Conservation (phyloP, 257 asterid species). For the Ilex asprella region DNA sequence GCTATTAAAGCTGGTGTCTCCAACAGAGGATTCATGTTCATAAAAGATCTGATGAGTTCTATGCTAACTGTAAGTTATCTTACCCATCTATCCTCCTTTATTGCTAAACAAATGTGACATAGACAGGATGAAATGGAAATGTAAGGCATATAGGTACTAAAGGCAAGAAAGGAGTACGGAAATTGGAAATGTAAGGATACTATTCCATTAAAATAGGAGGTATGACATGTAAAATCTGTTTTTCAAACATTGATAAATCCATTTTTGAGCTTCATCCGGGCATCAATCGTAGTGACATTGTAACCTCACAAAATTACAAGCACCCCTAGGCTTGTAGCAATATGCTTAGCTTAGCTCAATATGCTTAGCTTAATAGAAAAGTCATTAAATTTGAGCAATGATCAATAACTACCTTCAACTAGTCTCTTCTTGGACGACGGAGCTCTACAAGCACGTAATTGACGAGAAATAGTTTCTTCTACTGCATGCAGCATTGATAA, state of each 20-base stretch:
- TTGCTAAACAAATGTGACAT: too few species aligned
- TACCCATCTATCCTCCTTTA: too few species aligned
- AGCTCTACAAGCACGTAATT: conserved; percentile 87
- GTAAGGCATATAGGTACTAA: too few species aligned
- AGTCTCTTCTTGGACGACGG: conserved; percentile 48
- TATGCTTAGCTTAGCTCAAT: too few species aligned
- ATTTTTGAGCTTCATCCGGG: background rate
- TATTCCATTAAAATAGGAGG: background rate
- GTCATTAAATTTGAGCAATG: conserved; percentile 4
- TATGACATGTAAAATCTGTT: background rate
- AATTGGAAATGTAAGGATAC: too few species aligned
- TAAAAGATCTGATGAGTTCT: too few species aligned
- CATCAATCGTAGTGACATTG: background rate
- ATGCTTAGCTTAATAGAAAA: conserved; percentile 10
- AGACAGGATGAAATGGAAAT: too few species aligned
- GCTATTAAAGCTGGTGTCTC: too few species aligned
- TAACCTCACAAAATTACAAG: background rate
- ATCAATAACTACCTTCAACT: conserved; percentile 56
- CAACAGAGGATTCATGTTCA: too few species aligned
- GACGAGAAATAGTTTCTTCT: conserved; percentile 90
- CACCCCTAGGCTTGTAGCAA: conserved; percentile 3
- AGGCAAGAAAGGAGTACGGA: too few species aligned
- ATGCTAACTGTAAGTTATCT: too few species aligned
- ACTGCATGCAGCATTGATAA: conserved; percentile 81
- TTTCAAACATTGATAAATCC: background rate